Base-by-base conservation (phyloP, 495 filamentous ascomycete species). In the Cercophora newfieldiana region DNA sequence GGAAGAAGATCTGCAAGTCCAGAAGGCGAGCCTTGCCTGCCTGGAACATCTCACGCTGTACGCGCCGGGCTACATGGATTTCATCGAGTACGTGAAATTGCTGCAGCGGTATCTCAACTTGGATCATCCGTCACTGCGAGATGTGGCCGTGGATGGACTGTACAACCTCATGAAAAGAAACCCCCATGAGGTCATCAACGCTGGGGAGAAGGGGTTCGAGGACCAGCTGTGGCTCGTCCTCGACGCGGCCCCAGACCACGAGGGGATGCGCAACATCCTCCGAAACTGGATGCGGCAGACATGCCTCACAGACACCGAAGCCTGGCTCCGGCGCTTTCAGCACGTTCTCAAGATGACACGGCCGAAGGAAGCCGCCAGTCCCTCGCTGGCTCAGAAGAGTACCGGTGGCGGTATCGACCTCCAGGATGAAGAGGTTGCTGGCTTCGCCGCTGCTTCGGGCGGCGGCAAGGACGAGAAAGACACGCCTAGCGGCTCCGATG, bases 101-200 rank as follows among this genome's bases (percentile, higher is more conserved):
- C 76, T 98, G 24, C 93, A 97, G 73, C 85, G 82, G 16, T 88
- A 93, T 66, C 83, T 97, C 50, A 84, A 86, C 29, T 92, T 91
- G 7, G 77, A 84, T 25, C 82, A 87, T 66, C 75, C 82, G 1
- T 81, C 88, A 53, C 85, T 97, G 55, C 84, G 90, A 61, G 88
- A 94, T 68, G 88, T 91, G 53, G 92, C 93, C 19, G 85, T 97
- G 16, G 91, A 96, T 74, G 94, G 92, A 19, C 80, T 99, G 7
- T 95, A 94, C 71, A 96, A 96, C 62, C 79, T 98, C 24, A 97
- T 99, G 93, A 94, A 97, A 73, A 85, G 92, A 53, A 88, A 97
- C 77, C 90, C 94, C 0, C 82, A 89, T 59, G 86, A 90, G 44
- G 92, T 97, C 21, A 82, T 97, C 14, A 72, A 82, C 64, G 85